A percentile compares a stretch with the other conserved stretches of the same genome.
phyloP scores from a whole-genome alignment of 2,329 filamentous ascomycete species.

The Phoma sp. region DNA sequence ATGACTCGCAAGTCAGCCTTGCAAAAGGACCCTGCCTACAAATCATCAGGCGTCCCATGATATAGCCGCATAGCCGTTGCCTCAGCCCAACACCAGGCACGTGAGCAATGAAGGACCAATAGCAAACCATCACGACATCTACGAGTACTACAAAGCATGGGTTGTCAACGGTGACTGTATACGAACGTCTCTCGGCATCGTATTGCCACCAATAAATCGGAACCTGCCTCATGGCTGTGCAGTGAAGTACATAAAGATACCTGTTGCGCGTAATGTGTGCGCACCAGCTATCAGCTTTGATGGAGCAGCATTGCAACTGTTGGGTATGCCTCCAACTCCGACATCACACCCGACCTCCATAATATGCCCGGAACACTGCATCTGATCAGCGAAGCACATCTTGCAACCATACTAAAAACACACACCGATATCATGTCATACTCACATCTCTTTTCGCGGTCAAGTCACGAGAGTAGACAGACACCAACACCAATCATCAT shows the following conservation, averaged over 20 bases:
- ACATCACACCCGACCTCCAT: conserved; percentile 9
- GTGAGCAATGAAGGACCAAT: conserved; percentile 5
- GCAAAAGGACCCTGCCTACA: neutral
- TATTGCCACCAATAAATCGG: neutral
- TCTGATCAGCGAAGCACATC: neutral
- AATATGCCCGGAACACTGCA: neutral
- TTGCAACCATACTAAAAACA: neutral
- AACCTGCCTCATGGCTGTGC: neutral
- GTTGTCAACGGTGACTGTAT: neutral
- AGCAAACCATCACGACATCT: neutral
- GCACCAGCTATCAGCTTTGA: neutral
- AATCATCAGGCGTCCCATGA: conserved; percentile 2
- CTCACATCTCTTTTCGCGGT: neutral
- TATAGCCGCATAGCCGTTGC: conserved; percentile 11
- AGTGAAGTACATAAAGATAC: conserved; percentile 1
- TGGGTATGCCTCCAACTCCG: neutral
- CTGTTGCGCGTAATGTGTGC: neutral
- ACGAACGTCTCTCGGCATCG: neutral
- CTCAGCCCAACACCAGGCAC: conserved; percentile 1
- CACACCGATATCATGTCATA: neutral
- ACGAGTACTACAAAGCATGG: neutral
- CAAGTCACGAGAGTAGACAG: neutral
- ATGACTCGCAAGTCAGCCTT: conserved; percentile 12
- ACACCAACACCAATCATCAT: neutral
- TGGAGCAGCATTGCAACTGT: neutral